Base-by-base conservation (phyloP, 1,139 yeast species). In the Yamadazyma triangularis region DNA sequence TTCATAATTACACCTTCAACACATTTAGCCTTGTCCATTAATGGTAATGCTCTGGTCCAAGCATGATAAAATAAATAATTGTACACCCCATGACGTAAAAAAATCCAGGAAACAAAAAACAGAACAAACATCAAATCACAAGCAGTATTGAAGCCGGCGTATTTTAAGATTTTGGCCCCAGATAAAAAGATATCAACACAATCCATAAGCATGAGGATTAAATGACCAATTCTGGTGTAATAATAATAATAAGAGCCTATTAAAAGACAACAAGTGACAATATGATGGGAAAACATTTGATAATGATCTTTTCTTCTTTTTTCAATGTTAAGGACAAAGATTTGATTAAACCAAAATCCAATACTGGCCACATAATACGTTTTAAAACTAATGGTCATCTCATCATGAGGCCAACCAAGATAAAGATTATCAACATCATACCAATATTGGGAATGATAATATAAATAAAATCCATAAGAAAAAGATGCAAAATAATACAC, bases 281-380 rank as follows among this genome's bases (percentile, higher is more conserved):
- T 77, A 57, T 88, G 96, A 53, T 88, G 96, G 30, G 81, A 64
- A 50, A 87, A 77, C 96, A 88, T 88, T 56, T 87, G 95, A 45
- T 60, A 58, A 53, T 85, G 80, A 54, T 88, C 96, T 53, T 86
- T 86, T 45, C 96, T 75, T 41, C 69, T 74, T 39, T 76, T 78
- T 58, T 88, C 96, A 32, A 87, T 60, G 56, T 86, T 77, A 38
- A 88, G 63, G 13, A 82, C 87, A 43, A 83, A 71, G 15, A 86
- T 67, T 56, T 86, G 95, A 46, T 84, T 88, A 40, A 86, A 50
- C 95, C 95, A 88, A 44, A 75, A 77, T 7, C 85, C 80, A 23
- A 82, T 67, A 45, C 83, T 82, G 27, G 79, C 59, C 34, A 88
- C 64, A 49, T 88, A 88, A 58, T 84, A 88, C 10, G 62, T 53